phyloP scores from a whole-genome alignment of 257 asterid genomes.

The Petunia secreta region DNA sequence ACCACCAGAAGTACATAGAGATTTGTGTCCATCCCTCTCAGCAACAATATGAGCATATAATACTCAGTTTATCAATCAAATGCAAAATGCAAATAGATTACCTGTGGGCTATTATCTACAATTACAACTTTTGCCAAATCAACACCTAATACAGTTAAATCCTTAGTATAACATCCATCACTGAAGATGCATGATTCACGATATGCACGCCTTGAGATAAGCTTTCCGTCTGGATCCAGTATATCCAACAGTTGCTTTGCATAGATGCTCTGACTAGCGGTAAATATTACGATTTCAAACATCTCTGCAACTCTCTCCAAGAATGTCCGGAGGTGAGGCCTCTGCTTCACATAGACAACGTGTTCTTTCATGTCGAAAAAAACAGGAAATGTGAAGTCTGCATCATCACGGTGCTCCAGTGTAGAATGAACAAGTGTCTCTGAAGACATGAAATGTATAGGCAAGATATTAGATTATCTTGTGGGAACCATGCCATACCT shows the following conservation, averaged over 20 bases:
- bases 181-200: constrained; percentile 89
- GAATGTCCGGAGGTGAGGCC: constrained; percentile 83
- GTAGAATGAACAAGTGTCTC: constrained; percentile 98
- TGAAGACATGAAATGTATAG: constrained; percentile 43
- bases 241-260: constrained; percentile 82
- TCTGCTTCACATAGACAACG: constrained; percentile 73
- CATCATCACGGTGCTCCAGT: constrained; percentile 72
- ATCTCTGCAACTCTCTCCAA: constrained; percentile 82
- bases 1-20: neutral
- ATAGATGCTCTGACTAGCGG: constrained; percentile 97
- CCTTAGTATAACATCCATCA: constrained; percentile 79
- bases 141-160: constrained; percentile 91
- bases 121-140: constrained; percentile 91
- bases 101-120: constrained; percentile 96
- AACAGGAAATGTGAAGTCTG: constrained; percentile 90
- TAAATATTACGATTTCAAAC: constrained; percentile 87
- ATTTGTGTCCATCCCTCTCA: neutral
- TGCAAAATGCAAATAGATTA: constrained; percentile 33
- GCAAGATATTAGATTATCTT: constrained; percentile 26
- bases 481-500: neutral
- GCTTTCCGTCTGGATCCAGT: constrained; percentile 84
- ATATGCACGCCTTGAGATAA: constrained; percentile 83
- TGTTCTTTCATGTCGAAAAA: constrained; percentile 89
- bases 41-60: neutral
- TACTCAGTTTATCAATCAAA: constrained; percentile 8